Percentiles rank a stretch among this genome's conserved stretches.
phyloP scores from a whole-genome alignment of 1,284 basidiomycete genomes.

The Quambalaria eucalypti region DNA sequence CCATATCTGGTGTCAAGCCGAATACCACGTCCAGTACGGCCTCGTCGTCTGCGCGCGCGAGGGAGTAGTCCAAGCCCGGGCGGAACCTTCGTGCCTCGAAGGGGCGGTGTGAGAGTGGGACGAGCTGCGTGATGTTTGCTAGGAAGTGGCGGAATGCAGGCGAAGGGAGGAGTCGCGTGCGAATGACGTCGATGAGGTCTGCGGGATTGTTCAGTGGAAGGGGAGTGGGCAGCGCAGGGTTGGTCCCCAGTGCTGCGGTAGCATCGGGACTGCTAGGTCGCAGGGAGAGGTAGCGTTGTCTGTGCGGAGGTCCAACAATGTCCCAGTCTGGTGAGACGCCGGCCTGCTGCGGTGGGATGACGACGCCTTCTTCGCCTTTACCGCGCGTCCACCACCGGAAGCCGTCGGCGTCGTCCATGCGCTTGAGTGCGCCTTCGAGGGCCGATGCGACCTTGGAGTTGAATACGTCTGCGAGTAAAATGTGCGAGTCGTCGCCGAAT shows the following conservation, averaged over 20 bases:
- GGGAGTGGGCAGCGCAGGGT: slow-evolving; percentile 51
- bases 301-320: slow-evolving; percentile 79
- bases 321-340: slow-evolving; percentile 54
- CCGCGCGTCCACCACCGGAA: slow-evolving; percentile 37
- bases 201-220: slow-evolving; percentile 42
- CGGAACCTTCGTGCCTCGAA: slow-evolving; percentile 74
- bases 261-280: neutral
- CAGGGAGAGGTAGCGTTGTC: slow-evolving; percentile 63
- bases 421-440: slow-evolving; percentile 28
- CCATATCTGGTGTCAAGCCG: slow-evolving; percentile 69
- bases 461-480: slow-evolving; percentile 55
- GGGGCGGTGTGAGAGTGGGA: slow-evolving; percentile 62
- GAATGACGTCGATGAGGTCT: slow-evolving; percentile 30
- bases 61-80: slow-evolving; percentile 87
- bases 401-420: slow-evolving; percentile 59
- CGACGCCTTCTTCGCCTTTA: slow-evolving; percentile 17
- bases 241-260: neutral
- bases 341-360: slow-evolving; percentile 23
- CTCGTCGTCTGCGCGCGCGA: slow-evolving; percentile 77
- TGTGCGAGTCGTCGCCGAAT: slow-evolving; percentile 78
- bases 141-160: slow-evolving; percentile 84
- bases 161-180: slow-evolving; percentile 57
- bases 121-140: slow-evolving; percentile 65
- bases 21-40: slow-evolving; percentile 72
- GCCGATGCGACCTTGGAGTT: slow-evolving; percentile 31